Conservation (phyloP, 2,329 filamentous ascomycete species). For the Colletotrichum lindemuthianum region DNA sequence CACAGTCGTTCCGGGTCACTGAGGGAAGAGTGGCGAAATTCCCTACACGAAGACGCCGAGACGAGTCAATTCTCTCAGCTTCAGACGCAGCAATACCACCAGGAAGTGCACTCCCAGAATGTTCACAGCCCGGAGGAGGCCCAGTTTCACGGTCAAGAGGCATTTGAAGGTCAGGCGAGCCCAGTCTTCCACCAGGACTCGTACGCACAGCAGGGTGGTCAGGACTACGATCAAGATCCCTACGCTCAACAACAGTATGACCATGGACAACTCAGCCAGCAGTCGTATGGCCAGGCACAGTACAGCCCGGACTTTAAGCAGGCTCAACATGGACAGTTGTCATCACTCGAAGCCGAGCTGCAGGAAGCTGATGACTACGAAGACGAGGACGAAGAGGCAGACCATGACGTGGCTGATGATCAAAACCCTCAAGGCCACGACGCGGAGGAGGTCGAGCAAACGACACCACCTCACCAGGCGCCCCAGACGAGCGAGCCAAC, state of each 20-base stretch:
- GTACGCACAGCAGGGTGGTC: not conserved
- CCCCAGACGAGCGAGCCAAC: constrained; percentile 27
- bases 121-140: not conserved
- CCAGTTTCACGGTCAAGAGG: constrained; percentile 6
- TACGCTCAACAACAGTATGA: not conserved
- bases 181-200: not conserved
- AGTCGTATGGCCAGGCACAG: constrained; percentile 2
- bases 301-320: not conserved
- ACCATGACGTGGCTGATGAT: constrained; percentile 1
- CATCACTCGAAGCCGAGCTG: constrained; percentile 7
- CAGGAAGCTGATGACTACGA: constrained; percentile 13
- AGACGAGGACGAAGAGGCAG: constrained; percentile 7
- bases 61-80: not conserved
- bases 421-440: constrained; percentile 8
- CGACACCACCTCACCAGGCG: constrained; percentile 36
- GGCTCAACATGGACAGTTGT: not conserved
- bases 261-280: not conserved
- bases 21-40: constrained; percentile 14
- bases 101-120: not conserved
- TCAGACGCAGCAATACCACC: not conserved
- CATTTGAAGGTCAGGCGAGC: not conserved
- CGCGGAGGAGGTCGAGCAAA: constrained; percentile 18
- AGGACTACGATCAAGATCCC: constrained; percentile 2
- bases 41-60: not conserved
- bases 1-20: constrained; percentile 29